Conservation (phyloP, 176 grass and related monocot genomes). For the Saccharum officinarum region DNA sequence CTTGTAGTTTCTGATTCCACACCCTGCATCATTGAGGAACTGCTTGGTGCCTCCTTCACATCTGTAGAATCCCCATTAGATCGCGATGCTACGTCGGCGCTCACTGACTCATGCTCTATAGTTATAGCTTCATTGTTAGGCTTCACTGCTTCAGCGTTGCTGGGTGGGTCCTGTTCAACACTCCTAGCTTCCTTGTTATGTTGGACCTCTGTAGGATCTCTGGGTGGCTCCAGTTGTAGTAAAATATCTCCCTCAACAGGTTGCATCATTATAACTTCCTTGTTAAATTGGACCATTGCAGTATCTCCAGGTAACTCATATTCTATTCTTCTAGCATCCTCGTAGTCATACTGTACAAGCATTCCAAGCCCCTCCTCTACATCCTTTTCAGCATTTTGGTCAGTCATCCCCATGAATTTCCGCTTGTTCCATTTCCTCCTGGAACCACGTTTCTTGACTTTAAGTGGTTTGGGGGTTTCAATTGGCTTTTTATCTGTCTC, state of each 20-base stretch:
- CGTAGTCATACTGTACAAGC: no score
- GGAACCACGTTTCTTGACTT: conserved; percentile 55
- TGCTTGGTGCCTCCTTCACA: background rate
- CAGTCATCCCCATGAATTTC: conserved; percentile 51
- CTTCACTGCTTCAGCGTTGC: background rate
- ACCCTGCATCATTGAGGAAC: background rate
- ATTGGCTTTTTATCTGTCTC: conserved; percentile 44
- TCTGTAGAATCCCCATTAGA: conserved; percentile 6
- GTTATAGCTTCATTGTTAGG: background rate
- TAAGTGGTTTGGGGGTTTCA: conserved; percentile 60
- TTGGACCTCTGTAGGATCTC: background rate
- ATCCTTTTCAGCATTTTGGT: conserved; percentile 38
- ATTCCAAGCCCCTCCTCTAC: background rate
- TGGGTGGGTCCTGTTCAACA: background rate
- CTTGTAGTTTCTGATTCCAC: background rate
- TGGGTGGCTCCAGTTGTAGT: background rate
- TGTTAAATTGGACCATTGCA: background rate
- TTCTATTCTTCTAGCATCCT: background rate
- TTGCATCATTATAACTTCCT: background rate
- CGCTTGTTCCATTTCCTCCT: conserved; percentile 81
- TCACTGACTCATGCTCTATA: background rate
- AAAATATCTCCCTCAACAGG: no score
- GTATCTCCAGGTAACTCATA: background rate
- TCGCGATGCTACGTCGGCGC: background rate
- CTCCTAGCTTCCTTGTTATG: background rate